phyloP scores from a whole-genome alignment of 495 filamentous ascomycete genomes.

The Aspergillus cavernicola region DNA sequence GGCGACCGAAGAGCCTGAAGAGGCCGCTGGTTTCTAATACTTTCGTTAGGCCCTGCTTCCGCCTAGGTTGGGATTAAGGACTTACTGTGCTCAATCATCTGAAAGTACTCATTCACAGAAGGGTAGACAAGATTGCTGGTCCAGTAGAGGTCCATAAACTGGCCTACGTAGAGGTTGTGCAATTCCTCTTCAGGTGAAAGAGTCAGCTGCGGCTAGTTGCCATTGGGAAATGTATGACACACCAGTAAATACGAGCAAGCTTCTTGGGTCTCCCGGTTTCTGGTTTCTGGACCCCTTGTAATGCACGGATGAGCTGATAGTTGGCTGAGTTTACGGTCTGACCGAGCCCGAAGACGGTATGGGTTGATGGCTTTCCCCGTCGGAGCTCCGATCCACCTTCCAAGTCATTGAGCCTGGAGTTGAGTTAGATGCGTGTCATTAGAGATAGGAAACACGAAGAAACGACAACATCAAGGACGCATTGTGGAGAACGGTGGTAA shows the following conservation, averaged over 20 bases:
- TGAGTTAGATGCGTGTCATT: neutral
- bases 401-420: slow-evolving; percentile 29
- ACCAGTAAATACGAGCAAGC: neutral
- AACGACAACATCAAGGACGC: slow-evolving; percentile 19
- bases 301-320: slow-evolving; percentile 79
- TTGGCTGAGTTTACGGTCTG: slow-evolving; percentile 91
- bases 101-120: slow-evolving; percentile 23
- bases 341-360: slow-evolving; percentile 78
- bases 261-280: slow-evolving; percentile 14
- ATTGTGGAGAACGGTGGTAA: slow-evolving; percentile 19
- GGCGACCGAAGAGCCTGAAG: slow-evolving; percentile 17
- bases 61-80: neutral
- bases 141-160: slow-evolving; percentile 32
- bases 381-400: slow-evolving; percentile 67
- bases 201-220: slow-evolving; percentile 15
- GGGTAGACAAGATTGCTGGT: slow-evolving; percentile 19
- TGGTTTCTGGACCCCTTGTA: slow-evolving; percentile 43
- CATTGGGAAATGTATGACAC: neutral
- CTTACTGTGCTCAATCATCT: slow-evolving; percentile 23
- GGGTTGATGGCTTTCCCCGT: slow-evolving; percentile 76
- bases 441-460: neutral
- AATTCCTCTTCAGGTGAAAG: slow-evolving; percentile 16
- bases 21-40: slow-evolving; percentile 28
- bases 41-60: neutral
- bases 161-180: slow-evolving; percentile 23